Base-by-base conservation (phyloP, 345 rosid species). In the Turnera subulata region DNA sequence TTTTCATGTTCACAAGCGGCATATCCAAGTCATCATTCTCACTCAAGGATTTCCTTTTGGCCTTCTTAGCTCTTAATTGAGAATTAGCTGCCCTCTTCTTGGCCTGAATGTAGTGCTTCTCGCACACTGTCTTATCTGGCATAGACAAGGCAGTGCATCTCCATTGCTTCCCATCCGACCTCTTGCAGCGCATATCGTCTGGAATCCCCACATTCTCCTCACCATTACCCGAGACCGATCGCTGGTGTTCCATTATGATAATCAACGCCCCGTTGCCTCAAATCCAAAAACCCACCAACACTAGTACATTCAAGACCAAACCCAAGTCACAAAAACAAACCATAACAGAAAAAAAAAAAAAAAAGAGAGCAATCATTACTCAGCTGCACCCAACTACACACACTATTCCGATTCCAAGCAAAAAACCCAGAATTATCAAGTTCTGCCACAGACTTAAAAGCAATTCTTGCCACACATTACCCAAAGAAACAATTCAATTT, bases 141-240 rank as follows among this genome's bases (percentile, higher is more conserved):
- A 93, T 93, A 53, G 96, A 89, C 89, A 73, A 80, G 54, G 99
- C 96, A 57, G 97, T 93, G 74, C 99, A 93, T 74, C 97, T 82
- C 99, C 97, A 93, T 49, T 93, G 99, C 55, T 93, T 93, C 64
- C 99, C 97, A 60, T 93, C 96, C 0, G 97, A 93, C 73, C 97
- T 90, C 85, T 93, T 93, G 76, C 99, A 93, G 29, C 96, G 90
- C 77, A 84, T 62, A 72, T 89, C 99, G 66, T 89, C 99, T 0
- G 96, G 97, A 65, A 83, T 76, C 62, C 85, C 92, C 50, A 62
- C 74, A 65, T 70, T 78, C 14, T 87, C 96, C 59, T 87, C 96
- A 0, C 82, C 84, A 47, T 74, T 85, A 15, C 74, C 89, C 0
- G 76, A 74, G 51, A 58, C 68, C 26, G 85, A 78, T 67, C 84